These are phyloP conservation scores for Metarhizium anisopliae DNA, from an alignment of 2,329 filamentous ascomycete genomes.

Conservation along the genomic window DNA sequence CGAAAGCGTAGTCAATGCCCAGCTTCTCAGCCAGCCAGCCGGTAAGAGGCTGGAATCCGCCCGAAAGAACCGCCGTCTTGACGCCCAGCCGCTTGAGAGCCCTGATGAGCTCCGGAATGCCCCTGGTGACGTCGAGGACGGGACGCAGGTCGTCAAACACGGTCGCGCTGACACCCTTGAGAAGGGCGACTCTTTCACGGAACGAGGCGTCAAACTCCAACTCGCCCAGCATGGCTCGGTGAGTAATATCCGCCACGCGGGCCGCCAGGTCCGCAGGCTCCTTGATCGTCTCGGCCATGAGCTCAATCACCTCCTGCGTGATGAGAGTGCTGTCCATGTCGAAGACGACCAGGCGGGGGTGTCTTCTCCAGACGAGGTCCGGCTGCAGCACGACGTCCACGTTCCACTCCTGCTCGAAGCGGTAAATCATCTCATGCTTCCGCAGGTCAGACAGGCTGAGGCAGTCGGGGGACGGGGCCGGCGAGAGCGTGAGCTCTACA, in stretches of 20 bases:
- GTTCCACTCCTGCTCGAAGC: constrained; percentile 83
- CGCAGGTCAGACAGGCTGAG: constrained; percentile 60
- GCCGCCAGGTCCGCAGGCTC: constrained; percentile 64
- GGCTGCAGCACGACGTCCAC: constrained; percentile 72
- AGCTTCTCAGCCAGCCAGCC: constrained; percentile 74
- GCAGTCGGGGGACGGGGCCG: constrained; percentile 52
- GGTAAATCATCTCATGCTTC: constrained; percentile 72
- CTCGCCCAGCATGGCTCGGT: constrained; percentile 91
- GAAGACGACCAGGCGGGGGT: constrained; percentile 85
- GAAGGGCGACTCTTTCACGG: constrained; percentile 67
- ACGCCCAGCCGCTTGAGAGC: constrained; percentile 71
- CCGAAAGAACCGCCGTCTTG: constrained; percentile 84
- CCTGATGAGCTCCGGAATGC: constrained; percentile 64
- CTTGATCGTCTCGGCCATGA: constrained; percentile 72
- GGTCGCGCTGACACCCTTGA: constrained; percentile 69
- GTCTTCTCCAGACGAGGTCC: constrained; percentile 64
- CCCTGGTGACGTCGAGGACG: constrained; percentile 71
- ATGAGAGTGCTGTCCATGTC: constrained; percentile 99
- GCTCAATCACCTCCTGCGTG: constrained; percentile 94
- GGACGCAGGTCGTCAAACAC: constrained; percentile 72
- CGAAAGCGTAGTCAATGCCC: constrained; percentile 78
- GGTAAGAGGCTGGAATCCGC: constrained; percentile 84
- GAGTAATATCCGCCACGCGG: constrained; percentile 80
- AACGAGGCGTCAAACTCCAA: constrained; percentile 84
- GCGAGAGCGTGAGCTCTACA: constrained; percentile 56